phyloP scores from a whole-genome alignment of 2,329 filamentous ascomycete genomes.

The Tricladium varicosporioides region DNA sequence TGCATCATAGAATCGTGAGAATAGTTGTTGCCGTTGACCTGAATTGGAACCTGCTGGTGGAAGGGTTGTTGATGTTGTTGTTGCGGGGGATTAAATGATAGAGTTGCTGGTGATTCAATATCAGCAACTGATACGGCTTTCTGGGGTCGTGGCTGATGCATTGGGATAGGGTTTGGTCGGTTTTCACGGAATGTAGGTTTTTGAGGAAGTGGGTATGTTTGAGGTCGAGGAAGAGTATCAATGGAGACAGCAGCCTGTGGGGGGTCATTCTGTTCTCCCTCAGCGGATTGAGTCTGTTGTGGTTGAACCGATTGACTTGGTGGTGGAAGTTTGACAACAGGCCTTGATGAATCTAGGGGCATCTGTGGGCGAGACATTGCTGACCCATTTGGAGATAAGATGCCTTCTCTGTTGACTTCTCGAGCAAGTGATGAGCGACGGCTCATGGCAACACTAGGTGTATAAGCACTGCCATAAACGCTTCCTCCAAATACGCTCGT shows the following conservation, averaged over 20 bases:
- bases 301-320: slow-evolving; percentile 29
- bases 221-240: slow-evolving; percentile 47
- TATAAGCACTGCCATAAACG: slow-evolving; percentile 71
- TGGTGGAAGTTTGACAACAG: slow-evolving; percentile 82
- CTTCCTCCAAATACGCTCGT: slow-evolving; percentile 78
- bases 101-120: slow-evolving; percentile 73
- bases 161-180: slow-evolving; percentile 56
- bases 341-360: slow-evolving; percentile 60
- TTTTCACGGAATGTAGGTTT: slow-evolving; percentile 59
- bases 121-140: slow-evolving; percentile 91
- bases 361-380: slow-evolving; percentile 67
- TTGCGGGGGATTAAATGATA: slow-evolving; percentile 56
- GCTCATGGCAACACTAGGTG: slow-evolving; percentile 84
- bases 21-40: slow-evolving; percentile 59
- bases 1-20: slow-evolving; percentile 54
- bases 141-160: slow-evolving; percentile 93
- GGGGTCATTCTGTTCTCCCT: slow-evolving; percentile 26
- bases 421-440: slow-evolving; percentile 77
- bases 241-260: slow-evolving; percentile 22
- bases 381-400: slow-evolving; percentile 79
- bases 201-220: slow-evolving; percentile 57
- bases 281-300: slow-evolving; percentile 32
- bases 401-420: slow-evolving; percentile 65
- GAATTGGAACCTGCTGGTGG: slow-evolving; percentile 87
- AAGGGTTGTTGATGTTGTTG: slow-evolving; percentile 80